Base-by-base conservation (phyloP, 2,329 filamentous ascomycete genomes). In the Claviceps sorghi region DNA sequence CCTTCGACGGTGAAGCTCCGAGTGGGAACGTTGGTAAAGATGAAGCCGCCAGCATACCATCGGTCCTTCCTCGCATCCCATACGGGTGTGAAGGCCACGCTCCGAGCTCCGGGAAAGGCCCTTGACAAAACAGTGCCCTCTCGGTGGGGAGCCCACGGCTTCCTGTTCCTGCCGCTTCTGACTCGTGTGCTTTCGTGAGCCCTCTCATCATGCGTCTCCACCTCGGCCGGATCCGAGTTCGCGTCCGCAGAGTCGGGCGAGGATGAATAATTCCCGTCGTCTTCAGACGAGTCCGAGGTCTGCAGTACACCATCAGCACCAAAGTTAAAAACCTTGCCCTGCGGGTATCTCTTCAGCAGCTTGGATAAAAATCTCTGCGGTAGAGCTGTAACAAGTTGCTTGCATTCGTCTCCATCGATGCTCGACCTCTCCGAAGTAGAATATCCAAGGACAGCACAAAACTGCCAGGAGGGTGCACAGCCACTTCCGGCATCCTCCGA, bases 41-140 rank as follows among this genome's bases (percentile, higher is more conserved):
- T 62, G 43, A 80, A 74, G 7, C 70, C 70, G 1, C 70, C 73
- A 0, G 74, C 69, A 53, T 70, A 76, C 71, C 72, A 76, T 11
- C 72, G 63, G 38, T 75, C 67, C 52, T 65, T 67, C 7, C 67
- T 62, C 0, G 66, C 56, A 50, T 76, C 71, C 72, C 73, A 77
- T 0, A 77, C 57, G 0, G 75, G 75, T 1, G 76, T 63, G 42
- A 76, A 68, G 0, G 69, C 69, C 0, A 78, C 61, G 22, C 71
- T 74, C 4, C 72, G 64, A 1, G 73, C 72, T 0, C 65, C 65
- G 0, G 72, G 68, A 7, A 78, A 70, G 0, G 67, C 59, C 2
- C 60, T 53, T 0, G 62, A 54, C 2, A 75, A 60, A 4, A 62
- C 41, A 8, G 34, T 54, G 11, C 58, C 60, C 44, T 63, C 58